These are phyloP conservation scores for Cicer pinnatifidum DNA, from an alignment of 306 rosid genomes.

Conservation along the genomic window DNA sequence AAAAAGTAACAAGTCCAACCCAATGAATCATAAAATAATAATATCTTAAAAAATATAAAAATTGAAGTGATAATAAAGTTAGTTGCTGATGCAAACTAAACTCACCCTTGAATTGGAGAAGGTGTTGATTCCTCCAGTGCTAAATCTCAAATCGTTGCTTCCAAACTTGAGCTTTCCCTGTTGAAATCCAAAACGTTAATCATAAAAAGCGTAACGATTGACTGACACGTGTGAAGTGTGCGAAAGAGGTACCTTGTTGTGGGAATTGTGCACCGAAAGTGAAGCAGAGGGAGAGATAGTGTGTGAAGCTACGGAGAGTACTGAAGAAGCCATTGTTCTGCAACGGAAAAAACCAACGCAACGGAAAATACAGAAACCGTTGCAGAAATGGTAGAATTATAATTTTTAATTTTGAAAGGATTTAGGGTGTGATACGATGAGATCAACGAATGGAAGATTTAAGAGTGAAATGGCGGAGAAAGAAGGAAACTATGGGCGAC, in stretches of 20 bases:
- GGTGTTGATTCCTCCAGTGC: constrained; percentile 47
- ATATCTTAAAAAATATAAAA: neutral
- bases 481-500: no score
- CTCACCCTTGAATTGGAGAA: constrained; percentile 55
- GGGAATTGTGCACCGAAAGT: constrained; percentile 47
- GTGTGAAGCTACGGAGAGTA: constrained; percentile 60
- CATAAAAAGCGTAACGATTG: neutral
- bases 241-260: constrained; percentile 55
- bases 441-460: no score
- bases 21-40: constrained; percentile 27
- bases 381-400: constrained; percentile 10
- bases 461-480: no score
- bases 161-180: constrained; percentile 63
- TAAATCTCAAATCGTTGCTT: constrained; percentile 51
- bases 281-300: constrained; percentile 56
- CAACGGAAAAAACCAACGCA: neutral
- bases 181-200: constrained; percentile 20
- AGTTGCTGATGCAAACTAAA: neutral
- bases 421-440: no score
- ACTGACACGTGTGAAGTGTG: neutral
- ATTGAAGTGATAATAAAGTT: constrained; percentile 5
- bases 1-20: neutral
- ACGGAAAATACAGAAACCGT: neutral
- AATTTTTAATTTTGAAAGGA: no score
- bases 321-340: constrained; percentile 54